Base-by-base conservation (phyloP, 2,329 filamentous ascomycete genomes). In the Xylaria polymorpha region DNA sequence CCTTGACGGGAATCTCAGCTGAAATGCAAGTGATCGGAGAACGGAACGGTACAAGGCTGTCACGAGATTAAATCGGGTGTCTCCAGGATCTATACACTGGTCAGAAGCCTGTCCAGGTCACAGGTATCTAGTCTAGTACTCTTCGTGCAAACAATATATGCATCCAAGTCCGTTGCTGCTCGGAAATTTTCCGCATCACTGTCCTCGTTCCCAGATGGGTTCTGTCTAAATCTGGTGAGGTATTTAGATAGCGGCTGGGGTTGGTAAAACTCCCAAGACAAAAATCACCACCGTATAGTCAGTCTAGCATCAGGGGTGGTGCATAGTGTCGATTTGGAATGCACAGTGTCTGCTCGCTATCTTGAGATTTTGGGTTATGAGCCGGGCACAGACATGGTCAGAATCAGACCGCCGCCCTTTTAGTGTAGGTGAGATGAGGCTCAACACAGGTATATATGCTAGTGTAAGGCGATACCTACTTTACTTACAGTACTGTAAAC, bases 1-100 rank as follows among this genome's bases (percentile, higher is more conserved):
- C 29, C 44, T 12, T 37, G 32, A 55, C 46, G 6, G 18, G 22
- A 53, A 59, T 53, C 57, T 66, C 57, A 69, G 63, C 67, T 69
- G 67, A 66, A 62, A 69, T 66, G 67, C 53, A 66, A 55, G 67
- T 50, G 53, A 69, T 63, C 15, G 15, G 14, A 37, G 35, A 12
- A 37, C 32, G 37, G 12, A 44, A 39, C 12, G n/a, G 39, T 20
- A 14, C 57, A 46, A 29, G 58, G 57, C 5, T 15, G 15, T 48
- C 58, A 39, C 10, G 12, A 25, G 53, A 22, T 44, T 15, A 12
- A 44, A 43, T 55, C 39, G 41, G 41, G 14, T 51, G 66, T 51
- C 44, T 44, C 9, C 48, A n/a, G 20, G 48, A 7, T 53, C 10
- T 37, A 35, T 25, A 39, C 4, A 55, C 29, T 55, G 20, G 22